Base-by-base conservation (phyloP, 2,329 filamentous ascomycete genomes). In the Penicillium polonicum region DNA sequence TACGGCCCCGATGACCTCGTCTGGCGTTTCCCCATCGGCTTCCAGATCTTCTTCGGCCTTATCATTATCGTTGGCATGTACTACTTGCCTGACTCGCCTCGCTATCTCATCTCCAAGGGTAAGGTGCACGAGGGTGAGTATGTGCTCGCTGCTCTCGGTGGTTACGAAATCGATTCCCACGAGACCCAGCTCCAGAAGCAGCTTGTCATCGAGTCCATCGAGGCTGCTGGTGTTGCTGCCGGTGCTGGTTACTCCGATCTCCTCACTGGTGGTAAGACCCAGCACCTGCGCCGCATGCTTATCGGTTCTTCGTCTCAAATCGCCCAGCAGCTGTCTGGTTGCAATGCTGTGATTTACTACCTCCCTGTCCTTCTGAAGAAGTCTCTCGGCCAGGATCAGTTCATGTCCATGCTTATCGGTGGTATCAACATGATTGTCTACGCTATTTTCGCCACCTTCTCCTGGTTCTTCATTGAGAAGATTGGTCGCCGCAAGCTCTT, bases 141-240 rank as follows among this genome's bases (percentile, higher is more conserved):
- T 19, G 80, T 83, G 15, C 78, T 84, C 33, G 79, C 81, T 13
- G 80, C 80, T 6, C 77, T 84, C 5, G 74, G 73, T 46, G 79
- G 79, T 12, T 69, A 71, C 25, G 65, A 82, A 46, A 60, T 82
- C 5, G 79, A 86, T 46, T 80, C 83, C 61, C 74, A 79, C 9
- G 82, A 87, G 66, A 86, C 85, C 3, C 78, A 81, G 45, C 68
- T 81, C 10, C 84, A 89, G 72, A 81, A 83, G 65, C 83, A 87
- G 52, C 85, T 88, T 0, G 86, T 89, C n/a, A 74, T 85, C n/a
- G 88, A 92, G 66, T 86, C 83, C 1, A 85, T 89, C 60, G 79
- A 80, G 41, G 83, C 83, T 87, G 87, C 3, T 84, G 86, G 84
- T 85, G 64, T 72, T 52, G 70, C 77, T 45, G 76, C 79, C 25